A percentile compares a stretch with the other conserved stretches of the same genome.
Conservation (phyloP, 768 basidiomycete genomes). For the Rhizopogon rudus region DNA sequence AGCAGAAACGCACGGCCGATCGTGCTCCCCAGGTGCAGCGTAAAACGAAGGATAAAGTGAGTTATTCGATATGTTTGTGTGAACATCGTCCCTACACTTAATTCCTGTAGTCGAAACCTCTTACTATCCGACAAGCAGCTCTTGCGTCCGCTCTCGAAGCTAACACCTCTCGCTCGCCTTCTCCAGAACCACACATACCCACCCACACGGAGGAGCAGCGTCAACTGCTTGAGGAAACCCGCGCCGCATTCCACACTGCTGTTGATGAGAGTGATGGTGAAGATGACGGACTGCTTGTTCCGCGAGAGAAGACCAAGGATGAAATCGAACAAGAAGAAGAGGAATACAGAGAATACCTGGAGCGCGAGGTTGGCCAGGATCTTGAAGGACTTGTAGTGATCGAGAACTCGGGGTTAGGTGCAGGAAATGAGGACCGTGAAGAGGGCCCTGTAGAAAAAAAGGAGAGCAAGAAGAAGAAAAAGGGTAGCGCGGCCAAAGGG, state of each 20-base stretch:
- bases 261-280: constrained; percentile 41
- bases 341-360: constrained; percentile 78
- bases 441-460: constrained; percentile 21
- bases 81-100: not conserved
- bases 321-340: constrained; percentile 76
- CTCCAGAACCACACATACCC: constrained; percentile 42
- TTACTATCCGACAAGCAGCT: constrained; percentile 71
- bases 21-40: constrained; percentile 17
- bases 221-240: constrained; percentile 73
- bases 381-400: constrained; percentile 63
- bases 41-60: constrained; percentile 49
- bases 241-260: constrained; percentile 70
- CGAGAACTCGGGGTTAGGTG: constrained; percentile 18
- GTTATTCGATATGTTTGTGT: constrained; percentile 1
- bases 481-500: constrained; percentile 26
- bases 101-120: constrained; percentile 52
- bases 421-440: constrained; percentile 20
- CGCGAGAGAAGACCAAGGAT: constrained; percentile 72
- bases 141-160: constrained; percentile 56
- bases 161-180: constrained; percentile 49
- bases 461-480: constrained; percentile 29
- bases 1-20: constrained; percentile 41
- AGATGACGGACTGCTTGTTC: constrained; percentile 67
- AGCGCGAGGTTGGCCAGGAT: constrained; percentile 77
- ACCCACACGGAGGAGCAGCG: constrained; percentile 81